These are phyloP conservation scores for Ophiostoma pallidulum DNA, from an alignment of 2,329 filamentous ascomycete species.

Conservation along the genomic window DNA sequence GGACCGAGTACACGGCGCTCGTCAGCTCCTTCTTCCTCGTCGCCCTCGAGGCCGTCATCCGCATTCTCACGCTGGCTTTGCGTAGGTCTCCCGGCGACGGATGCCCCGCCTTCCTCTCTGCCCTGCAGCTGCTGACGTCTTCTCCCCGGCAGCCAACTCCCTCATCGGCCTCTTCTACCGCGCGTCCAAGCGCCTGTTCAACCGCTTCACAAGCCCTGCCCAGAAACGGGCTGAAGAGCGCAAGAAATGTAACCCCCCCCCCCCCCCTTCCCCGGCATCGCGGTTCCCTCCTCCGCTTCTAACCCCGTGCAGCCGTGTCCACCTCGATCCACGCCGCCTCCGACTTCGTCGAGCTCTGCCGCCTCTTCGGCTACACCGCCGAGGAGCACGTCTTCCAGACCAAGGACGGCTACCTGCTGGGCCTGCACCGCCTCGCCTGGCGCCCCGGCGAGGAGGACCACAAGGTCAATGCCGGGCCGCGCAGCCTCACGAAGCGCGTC, in stretches of 20 bases:
- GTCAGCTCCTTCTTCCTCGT: slow-evolving; percentile 76
- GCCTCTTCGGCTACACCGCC: slow-evolving; percentile 80
- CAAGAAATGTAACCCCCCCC: slow-evolving; percentile 50
- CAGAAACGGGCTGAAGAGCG: slow-evolving; percentile 57
- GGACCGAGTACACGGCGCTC: slow-evolving; percentile 80
- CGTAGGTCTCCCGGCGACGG: slow-evolving; percentile 48
- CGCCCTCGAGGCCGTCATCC: slow-evolving; percentile 69
- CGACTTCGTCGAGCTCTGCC: slow-evolving; percentile 92
- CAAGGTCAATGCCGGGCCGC: slow-evolving; percentile 63
- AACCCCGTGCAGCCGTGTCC: slow-evolving; percentile 46
- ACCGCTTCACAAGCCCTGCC: slow-evolving; percentile 61
- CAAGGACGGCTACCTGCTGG: slow-evolving; percentile 84
- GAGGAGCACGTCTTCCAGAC: slow-evolving; percentile 97
- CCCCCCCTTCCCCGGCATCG: slow-evolving; percentile 36
- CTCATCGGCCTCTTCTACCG: slow-evolving; percentile 76
- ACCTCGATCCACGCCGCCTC: slow-evolving; percentile 73
- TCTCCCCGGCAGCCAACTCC: slow-evolving; percentile 51
- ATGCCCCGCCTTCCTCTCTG: not conserved
- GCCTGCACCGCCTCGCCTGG: slow-evolving; percentile 79
- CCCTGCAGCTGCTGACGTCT: not conserved
- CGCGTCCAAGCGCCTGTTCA: slow-evolving; percentile 73
- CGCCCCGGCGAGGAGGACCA: slow-evolving; percentile 70
- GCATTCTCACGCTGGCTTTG: slow-evolving; percentile 77
- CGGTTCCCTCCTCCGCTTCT: slow-evolving; percentile 39
- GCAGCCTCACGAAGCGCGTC: slow-evolving; percentile 68